Percentiles rank a stretch among this genome's conserved stretches.
These are phyloP conservation scores for Leptographium galeiforme DNA, from an alignment of 2,329 filamentous ascomycete species.

Conservation along the genomic window DNA sequence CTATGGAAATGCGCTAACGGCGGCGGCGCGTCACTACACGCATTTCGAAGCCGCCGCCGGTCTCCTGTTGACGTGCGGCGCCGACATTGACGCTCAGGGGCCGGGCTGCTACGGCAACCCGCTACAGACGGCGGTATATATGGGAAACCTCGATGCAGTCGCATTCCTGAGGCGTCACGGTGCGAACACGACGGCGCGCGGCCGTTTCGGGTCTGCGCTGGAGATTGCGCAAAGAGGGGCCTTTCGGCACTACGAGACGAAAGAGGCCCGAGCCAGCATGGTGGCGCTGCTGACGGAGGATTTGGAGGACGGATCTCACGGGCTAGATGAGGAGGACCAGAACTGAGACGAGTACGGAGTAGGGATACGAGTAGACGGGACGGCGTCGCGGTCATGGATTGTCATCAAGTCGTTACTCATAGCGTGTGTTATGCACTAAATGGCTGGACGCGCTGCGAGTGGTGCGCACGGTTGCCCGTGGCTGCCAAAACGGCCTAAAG, in stretches of 20 bases:
- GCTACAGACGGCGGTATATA: neutral
- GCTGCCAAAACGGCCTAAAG: neutral
- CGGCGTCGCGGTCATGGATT: too few species aligned
- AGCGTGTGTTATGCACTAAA: neutral
- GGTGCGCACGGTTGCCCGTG: slow-evolving; percentile 1
- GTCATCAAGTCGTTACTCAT: too few species aligned
- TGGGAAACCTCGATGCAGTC: neutral
- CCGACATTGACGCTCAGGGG: neutral
- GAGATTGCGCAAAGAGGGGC: neutral
- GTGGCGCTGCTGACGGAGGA: too few species aligned
- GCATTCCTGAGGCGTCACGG: neutral
- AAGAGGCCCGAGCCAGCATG: too few species aligned
- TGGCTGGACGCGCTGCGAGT: neutral
- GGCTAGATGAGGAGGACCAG: too few species aligned
- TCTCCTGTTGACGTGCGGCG: neutral
- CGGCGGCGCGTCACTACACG: neutral
- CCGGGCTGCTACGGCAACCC: neutral
- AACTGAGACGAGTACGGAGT: too few species aligned
- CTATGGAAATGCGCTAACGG: neutral
- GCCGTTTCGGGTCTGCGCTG: neutral
- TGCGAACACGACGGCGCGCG: neutral
- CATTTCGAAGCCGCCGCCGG: neutral
- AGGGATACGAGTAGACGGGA: too few species aligned
- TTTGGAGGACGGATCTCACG: too few species aligned
- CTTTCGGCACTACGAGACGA: neutral